These are phyloP conservation scores for Picochlorum sp. DNA, from an alignment of 139 green algal species.

Conservation along the genomic window DNA sequence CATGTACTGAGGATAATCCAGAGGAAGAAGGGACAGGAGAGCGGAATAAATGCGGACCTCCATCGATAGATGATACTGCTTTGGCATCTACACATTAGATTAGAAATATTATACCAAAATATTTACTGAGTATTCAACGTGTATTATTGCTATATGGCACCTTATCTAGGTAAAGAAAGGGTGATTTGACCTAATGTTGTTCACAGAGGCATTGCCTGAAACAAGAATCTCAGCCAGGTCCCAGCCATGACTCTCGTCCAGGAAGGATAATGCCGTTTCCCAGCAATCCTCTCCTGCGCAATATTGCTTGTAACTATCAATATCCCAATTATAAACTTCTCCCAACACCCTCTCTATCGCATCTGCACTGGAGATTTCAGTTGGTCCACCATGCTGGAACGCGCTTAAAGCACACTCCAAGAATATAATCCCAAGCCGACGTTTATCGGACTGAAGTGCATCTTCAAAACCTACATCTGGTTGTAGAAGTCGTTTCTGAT, in stretches of 20 bases:
- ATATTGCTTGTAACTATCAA: constrained; percentile 18
- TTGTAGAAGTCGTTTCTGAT: not conserved
- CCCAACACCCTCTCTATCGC: constrained; percentile 10
- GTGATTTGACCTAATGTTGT: no score
- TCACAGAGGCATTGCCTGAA: no score
- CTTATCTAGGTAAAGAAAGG: no score
- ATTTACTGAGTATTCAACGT: no score
- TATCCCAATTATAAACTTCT: constrained; percentile 20
- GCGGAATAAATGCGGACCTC: no score
- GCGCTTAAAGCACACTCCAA: constrained; percentile 19
- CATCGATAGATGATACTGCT: no score
- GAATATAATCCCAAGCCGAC: constrained; percentile 14
- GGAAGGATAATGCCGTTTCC: constrained; percentile 20
- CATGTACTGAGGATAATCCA: not conserved
- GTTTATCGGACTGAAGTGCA: constrained; percentile 11
- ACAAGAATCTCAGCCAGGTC: no score
- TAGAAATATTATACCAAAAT: no score
- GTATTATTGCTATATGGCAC: no score
- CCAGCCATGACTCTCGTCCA: constrained; percentile 37
- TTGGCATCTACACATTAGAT: not conserved
- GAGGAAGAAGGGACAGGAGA: not conserved
- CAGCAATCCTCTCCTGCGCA: constrained; percentile 24
- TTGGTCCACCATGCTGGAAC: not conserved
- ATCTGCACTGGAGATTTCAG: not conserved
- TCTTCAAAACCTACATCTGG: constrained; percentile 5